Base-by-base conservation (phyloP, 192 early-diverging fungal genomes). In the Chytriomyces confervae region DNA sequence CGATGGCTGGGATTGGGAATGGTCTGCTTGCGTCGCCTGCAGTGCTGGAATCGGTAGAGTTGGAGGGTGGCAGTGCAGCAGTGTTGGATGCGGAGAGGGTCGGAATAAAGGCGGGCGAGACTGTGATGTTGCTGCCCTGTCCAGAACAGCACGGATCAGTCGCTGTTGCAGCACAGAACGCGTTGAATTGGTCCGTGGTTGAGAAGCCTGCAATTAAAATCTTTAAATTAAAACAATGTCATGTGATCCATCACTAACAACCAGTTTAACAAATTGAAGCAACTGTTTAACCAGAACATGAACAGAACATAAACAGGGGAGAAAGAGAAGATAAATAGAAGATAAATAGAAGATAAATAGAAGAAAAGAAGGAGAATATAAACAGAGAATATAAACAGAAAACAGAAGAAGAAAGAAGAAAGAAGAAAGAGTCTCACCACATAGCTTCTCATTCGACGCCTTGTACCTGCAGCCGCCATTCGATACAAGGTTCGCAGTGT, bases 1-100 rank as follows among this genome's bases (percentile, higher is more conserved):
- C 61, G 50, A 74, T 74, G 7, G 18, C 45, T 3, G 61, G 72
- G 53, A 74, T 43, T 6, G 72, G 61, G 27, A 63, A 23, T 6
- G 61, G 18, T 11, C 3, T n/a, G 60, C 60, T 57, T 18, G n/a
- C 20, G 11, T 11, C 2, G 16, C 11, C 11, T 27, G 49, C 18
- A 13, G 46, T 18, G 13, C 24, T n/a, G 0, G 23, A 18, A 60
- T n/a, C 70, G 3, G 57, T 46, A 36, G n/a, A 16, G 8, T 57
- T 20, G 5, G 53, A 6, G 20, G 72, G 18, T 18, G 60, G 7
- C 18, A 16, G 29, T 57, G 53, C 3, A 11, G 53, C 13, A 2
- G 53, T 18, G 20, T 11, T 20, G 0, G 53, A 20, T 0, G 53
- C 13, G 0, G 44, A 43, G 10, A 61, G 8, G 1, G 69, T 65